Evolutionary conservation across 139 green algal species (phyloP).

Genomic region (Chlorella sorokiniana): DNA sequence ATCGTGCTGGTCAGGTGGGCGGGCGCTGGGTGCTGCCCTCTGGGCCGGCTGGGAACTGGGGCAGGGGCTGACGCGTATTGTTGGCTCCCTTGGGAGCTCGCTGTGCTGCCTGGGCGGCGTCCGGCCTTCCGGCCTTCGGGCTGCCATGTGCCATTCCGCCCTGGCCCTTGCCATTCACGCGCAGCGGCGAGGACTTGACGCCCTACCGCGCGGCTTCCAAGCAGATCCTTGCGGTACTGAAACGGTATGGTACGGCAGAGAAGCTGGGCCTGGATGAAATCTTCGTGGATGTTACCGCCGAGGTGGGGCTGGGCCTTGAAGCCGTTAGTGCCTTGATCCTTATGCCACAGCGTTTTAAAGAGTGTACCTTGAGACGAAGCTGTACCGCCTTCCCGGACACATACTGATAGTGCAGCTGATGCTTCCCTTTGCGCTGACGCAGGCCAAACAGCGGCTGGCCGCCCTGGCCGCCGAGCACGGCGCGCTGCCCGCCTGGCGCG

Average conservation of each 20-base stretch:
- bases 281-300: conserved; percentile 71
- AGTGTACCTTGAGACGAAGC: no score
- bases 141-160: neutral
- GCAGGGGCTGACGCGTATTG: neutral
- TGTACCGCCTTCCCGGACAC: neutral
- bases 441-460: conserved; percentile 16
- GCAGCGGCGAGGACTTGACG: conserved; percentile 71
- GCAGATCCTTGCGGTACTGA: conserved; percentile 44
- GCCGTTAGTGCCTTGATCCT: neutral
- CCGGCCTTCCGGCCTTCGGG: neutral
- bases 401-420: neutral
- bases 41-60: neutral
- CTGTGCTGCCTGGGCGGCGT: no score
- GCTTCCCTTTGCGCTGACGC: neutral
- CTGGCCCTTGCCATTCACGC: neutral
- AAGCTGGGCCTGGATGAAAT: conserved; percentile 66
- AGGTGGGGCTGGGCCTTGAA: conserved; percentile 19
- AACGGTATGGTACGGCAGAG: conserved; percentile 36
- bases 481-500: conserved; percentile 30
- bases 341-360: neutral
- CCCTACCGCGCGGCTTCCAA: conserved; percentile 59
- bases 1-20: conserved; percentile 61
- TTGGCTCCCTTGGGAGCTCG: no score
- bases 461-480: conserved; percentile 1
- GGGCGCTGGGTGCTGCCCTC: neutral